Conservation (phyloP, 805 yeast species). For the Blastobotrys peoriensis region DNA sequence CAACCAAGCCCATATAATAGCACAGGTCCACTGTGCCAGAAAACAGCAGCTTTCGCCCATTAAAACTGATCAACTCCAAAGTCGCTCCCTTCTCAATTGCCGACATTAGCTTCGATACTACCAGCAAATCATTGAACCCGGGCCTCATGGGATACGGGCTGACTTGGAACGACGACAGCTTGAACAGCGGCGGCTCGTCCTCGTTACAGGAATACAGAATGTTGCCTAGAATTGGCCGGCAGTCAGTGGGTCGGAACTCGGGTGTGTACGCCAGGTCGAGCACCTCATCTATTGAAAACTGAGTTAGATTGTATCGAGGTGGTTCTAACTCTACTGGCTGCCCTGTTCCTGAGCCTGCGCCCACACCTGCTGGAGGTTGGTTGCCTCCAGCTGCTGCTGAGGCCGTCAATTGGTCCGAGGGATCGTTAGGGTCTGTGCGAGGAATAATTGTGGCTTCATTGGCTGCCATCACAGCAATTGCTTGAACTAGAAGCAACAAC, state of each 20-base stretch:
- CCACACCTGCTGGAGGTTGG: too few species aligned
- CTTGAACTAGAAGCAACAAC: too few species aligned
- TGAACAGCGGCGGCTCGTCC: constrained; percentile 23
- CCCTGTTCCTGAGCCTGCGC: too few species aligned
- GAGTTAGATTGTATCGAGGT: background rate
- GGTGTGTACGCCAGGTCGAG: background rate
- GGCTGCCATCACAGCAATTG: too few species aligned
- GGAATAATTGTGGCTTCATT: background rate
- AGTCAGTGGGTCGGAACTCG: background rate
- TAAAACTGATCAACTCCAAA: constrained; percentile 21
- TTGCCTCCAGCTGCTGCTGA: too few species aligned
- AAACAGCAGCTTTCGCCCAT: constrained; percentile 12
- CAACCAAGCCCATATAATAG: constrained; percentile 22
- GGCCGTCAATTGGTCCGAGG: too few species aligned
- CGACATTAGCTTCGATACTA: constrained; percentile 19
- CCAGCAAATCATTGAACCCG: constrained; percentile 23
- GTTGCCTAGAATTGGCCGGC: constrained; percentile 9
- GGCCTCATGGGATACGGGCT: constrained; percentile 26
- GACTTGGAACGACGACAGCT: constrained; percentile 19
- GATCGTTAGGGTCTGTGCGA: too few species aligned
- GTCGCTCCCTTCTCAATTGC: constrained; percentile 21
- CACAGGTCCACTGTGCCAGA: constrained; percentile 24
- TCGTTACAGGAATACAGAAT: constrained; percentile 13
- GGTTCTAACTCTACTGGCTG: background rate
- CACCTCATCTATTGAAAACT: background rate